These are phyloP conservation scores for Cercospora sesami DNA, from an alignment of 2,329 filamentous ascomycete species.

Conservation along the genomic window DNA sequence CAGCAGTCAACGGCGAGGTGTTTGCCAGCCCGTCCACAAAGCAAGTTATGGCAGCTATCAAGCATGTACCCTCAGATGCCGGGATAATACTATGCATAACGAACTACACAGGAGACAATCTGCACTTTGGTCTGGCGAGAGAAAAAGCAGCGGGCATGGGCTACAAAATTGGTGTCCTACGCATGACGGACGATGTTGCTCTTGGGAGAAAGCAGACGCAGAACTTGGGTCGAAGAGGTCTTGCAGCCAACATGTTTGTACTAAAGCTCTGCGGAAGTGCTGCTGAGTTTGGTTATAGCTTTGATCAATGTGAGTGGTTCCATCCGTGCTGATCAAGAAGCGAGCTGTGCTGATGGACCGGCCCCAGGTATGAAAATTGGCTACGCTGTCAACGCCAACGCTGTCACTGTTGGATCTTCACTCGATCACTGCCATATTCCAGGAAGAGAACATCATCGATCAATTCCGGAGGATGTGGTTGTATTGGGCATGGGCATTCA, in stretches of 20 bases:
- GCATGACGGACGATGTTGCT: slow-evolving; percentile 52
- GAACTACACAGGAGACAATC: slow-evolving; percentile 53
- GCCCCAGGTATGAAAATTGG: slow-evolving; percentile 44
- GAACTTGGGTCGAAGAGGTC: slow-evolving; percentile 51
- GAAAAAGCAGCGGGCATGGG: slow-evolving; percentile 50
- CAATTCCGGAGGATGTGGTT: slow-evolving; percentile 37
- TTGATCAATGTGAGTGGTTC: slow-evolving; percentile 40
- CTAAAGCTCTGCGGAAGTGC: slow-evolving; percentile 51
- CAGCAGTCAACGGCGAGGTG: slow-evolving; percentile 51
- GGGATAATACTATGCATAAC: slow-evolving; percentile 53
- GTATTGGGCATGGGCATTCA: slow-evolving; percentile 54
- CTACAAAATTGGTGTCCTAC: slow-evolving; percentile 49
- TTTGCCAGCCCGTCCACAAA: slow-evolving; percentile 52
- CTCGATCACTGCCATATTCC: slow-evolving; percentile 57
- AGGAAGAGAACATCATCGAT: slow-evolving; percentile 52
- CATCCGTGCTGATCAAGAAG: background rate
- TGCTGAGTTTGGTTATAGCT: slow-evolving; percentile 47
- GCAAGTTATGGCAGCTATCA: slow-evolving; percentile 52
- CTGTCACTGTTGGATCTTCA: slow-evolving; percentile 54
- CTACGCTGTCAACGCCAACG: slow-evolving; percentile 45
- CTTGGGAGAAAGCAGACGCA: slow-evolving; percentile 50
- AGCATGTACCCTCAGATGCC: slow-evolving; percentile 48
- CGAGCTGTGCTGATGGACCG: background rate
- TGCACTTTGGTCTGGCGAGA: slow-evolving; percentile 52
- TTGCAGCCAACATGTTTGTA: slow-evolving; percentile 52